These are phyloP conservation scores for Ulmus americana DNA, from an alignment of 331 rosid genomes.

Conservation along the genomic window DNA sequence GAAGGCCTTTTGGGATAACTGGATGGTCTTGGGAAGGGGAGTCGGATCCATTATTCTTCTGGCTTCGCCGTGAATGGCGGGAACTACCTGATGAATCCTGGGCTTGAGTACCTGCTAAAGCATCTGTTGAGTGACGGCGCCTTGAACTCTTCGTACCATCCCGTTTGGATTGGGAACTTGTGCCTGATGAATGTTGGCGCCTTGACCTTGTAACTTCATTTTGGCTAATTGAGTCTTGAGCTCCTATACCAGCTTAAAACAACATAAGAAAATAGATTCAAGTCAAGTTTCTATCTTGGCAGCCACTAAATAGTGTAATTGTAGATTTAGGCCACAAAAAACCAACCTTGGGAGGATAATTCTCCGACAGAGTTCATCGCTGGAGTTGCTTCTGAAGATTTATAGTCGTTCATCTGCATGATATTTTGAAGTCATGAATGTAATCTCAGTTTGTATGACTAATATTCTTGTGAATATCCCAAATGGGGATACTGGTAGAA, in stretches of 20 bases:
- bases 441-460: conserved; percentile 4
- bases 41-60: conserved; percentile 28
- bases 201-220: conserved; percentile 37
- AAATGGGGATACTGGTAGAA: background rate
- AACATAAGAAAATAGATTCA: background rate
- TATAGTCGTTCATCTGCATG: conserved; percentile 62
- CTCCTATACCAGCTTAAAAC: conserved; percentile 1
- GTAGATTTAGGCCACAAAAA: background rate
- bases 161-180: conserved; percentile 23
- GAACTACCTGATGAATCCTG: conserved; percentile 32
- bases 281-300: background rate
- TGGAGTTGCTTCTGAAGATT: conserved; percentile 33
- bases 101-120: conserved; percentile 23
- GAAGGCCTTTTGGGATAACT: conserved; percentile 28
- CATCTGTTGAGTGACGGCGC: conserved; percentile 43
- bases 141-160: conserved; percentile 42
- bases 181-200: conserved; percentile 21
- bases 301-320: too few species aligned
- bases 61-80: conserved; percentile 29
- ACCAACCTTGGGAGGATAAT: conserved; percentile 40
- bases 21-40: conserved; percentile 25
- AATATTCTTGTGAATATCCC: background rate
- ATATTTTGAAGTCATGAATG: conserved; percentile 5
- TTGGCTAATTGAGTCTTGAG: conserved; percentile 13
- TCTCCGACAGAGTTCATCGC: conserved; percentile 19